Percentiles rank a stretch among this genome's conserved stretches.
phyloP scores from a whole-genome alignment of 2,329 filamentous ascomycete species.

The Colletotrichum gloeosporioides region DNA sequence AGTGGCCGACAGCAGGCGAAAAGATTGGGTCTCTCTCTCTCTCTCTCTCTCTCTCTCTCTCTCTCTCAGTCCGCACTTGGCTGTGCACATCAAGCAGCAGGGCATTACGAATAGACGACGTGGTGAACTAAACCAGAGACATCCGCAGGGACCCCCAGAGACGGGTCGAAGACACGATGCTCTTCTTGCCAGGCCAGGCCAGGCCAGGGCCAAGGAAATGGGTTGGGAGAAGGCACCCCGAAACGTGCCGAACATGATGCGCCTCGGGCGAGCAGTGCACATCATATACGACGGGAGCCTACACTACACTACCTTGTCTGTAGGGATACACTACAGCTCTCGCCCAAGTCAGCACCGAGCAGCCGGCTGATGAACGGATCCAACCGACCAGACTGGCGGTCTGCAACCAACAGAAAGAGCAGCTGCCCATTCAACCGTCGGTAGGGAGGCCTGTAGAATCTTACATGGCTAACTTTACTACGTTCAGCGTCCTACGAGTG shows the following conservation, averaged over 20 bases:
- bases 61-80: background rate
- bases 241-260: slow-evolving; percentile 1
- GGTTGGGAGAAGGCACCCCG: background rate
- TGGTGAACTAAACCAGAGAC: background rate
- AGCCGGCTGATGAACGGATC: background rate
- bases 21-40: background rate
- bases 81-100: background rate
- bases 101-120: background rate
- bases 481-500: background rate
- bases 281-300: background rate
- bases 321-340: background rate
- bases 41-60: background rate
- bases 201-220: background rate
- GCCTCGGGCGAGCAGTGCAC: background rate
- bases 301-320: too few species aligned
- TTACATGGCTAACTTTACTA: background rate
- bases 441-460: background rate
- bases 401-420: background rate
- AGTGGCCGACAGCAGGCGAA: background rate
- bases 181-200: background rate
- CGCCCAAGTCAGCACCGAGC: background rate
- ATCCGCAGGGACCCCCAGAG: background rate
- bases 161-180: background rate
- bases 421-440: background rate
- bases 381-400: background rate